Base-by-base conservation (phyloP, 1,284 basidiomycete genomes). In the Jaminaea rosea region DNA sequence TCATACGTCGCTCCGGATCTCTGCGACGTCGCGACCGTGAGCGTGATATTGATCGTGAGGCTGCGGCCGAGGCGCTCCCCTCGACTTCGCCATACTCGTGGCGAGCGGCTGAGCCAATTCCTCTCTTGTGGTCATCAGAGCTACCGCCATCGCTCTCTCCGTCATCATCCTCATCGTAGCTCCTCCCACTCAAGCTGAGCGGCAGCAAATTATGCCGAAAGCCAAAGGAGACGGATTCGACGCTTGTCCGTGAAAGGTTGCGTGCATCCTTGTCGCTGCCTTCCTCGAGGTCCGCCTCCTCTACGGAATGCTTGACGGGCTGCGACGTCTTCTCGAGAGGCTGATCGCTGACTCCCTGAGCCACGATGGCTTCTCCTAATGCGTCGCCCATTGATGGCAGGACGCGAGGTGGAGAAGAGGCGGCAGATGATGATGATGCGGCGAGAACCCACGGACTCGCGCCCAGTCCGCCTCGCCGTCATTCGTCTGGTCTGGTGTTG, bases 171-270 rank as follows among this genome's bases (percentile, higher is more conserved):
- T 52, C 58, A 29, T 62, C 56, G 2, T 50, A 13, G 31, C 46
- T 27, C n/a, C n/a, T n/a, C n/a, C 17, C 58, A 42, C 59, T 62
- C n/a, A 65, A 26, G 41, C 55, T 62, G 32, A 69, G 50, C 3
- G 66, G 66, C 15, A 65, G 48, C 15, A 67, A 50, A 45, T 67
- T 60, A 36, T 69, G 58, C 3, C 59, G 46, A 44, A 65, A 68
- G 1, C 62, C 62, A 45, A 68, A 68, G 17, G 60, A 62, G 4
- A 67, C 28, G 15, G 55, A 59, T 29, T 67, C 65, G 2, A 64
- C 39, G 41, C 63, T 65, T n/a, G n/a, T n/a, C n/a, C n/a, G n/a
- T n/a, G n/a, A n/a, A n/a, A n/a, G n/a, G n/a, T n/a, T n/a, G n/a
- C n/a, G n/a, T n/a, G n/a, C 39, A 23, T 42, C 39, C 4, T 42